Conservation (phyloP, 805 yeast species). For the Torulaspora delbrueckii region DNA sequence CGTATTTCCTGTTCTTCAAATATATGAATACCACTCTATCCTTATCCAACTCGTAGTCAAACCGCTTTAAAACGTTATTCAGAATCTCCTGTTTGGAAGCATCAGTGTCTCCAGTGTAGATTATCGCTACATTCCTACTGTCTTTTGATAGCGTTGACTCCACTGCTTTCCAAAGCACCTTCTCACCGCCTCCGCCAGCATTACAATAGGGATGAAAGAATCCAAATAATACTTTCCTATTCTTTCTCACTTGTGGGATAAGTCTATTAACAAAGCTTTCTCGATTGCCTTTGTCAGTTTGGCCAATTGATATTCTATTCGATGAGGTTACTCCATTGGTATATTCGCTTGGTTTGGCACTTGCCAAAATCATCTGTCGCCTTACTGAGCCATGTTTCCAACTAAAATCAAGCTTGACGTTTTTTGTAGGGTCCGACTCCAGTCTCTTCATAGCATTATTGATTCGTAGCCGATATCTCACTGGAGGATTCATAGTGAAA, state of each 20-base stretch:
- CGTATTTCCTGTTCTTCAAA: slow-evolving; percentile 50
- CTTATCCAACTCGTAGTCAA: slow-evolving; percentile 49
- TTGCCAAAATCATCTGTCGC: slow-evolving; percentile 36
- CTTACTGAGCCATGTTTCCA: slow-evolving; percentile 35
- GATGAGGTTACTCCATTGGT: slow-evolving; percentile 13
- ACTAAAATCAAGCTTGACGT: slow-evolving; percentile 18
- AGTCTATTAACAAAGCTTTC: slow-evolving; percentile 12
- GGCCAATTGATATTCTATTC: slow-evolving; percentile 12
- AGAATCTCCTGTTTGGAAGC: slow-evolving; percentile 47
- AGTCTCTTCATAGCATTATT: slow-evolving; percentile 17
- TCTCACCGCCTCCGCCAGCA: slow-evolving; percentile 98
- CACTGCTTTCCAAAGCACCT: slow-evolving; percentile 93
- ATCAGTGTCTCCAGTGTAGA: slow-evolving; percentile 68
- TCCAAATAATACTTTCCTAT: slow-evolving; percentile 51
- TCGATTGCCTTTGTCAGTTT: slow-evolving; percentile 12
- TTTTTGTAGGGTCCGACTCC: slow-evolving; percentile 13
- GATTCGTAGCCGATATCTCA: slow-evolving; percentile 17
- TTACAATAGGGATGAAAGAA: slow-evolving; percentile 94
- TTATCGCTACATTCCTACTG: slow-evolving; percentile 49
- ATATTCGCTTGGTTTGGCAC: slow-evolving; percentile 31
- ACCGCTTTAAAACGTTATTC: slow-evolving; percentile 49
- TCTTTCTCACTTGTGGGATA: slow-evolving; percentile 10
- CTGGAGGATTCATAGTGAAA: slow-evolving; percentile 16
- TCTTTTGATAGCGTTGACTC: slow-evolving; percentile 54
- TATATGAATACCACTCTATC: slow-evolving; percentile 58